phyloP scores from a whole-genome alignment of 257 asterid species.

The Solanum paucissectum region DNA sequence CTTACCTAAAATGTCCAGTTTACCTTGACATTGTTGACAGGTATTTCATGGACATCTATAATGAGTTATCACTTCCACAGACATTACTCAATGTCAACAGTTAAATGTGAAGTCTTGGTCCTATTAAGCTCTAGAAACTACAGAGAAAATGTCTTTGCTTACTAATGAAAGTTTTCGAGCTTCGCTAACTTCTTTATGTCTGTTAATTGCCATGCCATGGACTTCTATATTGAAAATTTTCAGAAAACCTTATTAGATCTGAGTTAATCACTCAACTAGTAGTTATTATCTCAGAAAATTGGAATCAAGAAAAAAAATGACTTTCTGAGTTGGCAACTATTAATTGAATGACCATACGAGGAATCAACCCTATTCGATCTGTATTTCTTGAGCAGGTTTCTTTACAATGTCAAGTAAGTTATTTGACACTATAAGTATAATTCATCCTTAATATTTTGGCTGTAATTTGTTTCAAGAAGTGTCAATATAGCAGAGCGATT shows the following conservation, averaged over 20 bases:
- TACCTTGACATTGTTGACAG: constrained; percentile 50
- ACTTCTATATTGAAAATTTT: not conserved
- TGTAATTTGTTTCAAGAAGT: not conserved
- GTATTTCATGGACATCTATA: constrained; percentile 52
- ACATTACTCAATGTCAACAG: constrained; percentile 21
- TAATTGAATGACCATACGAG: not conserved
- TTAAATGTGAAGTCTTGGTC: constrained; percentile 53
- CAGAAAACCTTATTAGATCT: not conserved
- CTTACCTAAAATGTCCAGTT: constrained; percentile 53
- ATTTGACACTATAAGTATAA: not conserved
- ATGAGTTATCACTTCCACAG: constrained; percentile 25
- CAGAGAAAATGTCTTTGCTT: not conserved
- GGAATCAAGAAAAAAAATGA: not conserved
- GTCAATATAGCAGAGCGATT: not conserved
- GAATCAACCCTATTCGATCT: not conserved
- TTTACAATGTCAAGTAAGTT: not conserved
- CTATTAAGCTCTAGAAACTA: constrained; percentile 30
- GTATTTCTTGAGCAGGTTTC: not conserved
- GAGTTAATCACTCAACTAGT: not conserved
- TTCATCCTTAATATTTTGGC: not conserved
- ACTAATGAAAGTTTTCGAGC: not conserved
- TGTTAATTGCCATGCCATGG: not conserved
- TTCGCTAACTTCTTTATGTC: not conserved
- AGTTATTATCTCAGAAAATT: not conserved
- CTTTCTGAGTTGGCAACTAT: not conserved